These are phyloP conservation scores for Ocimum tenuiflorum DNA, from an alignment of 257 asterid genomes.

Conservation along the genomic window DNA sequence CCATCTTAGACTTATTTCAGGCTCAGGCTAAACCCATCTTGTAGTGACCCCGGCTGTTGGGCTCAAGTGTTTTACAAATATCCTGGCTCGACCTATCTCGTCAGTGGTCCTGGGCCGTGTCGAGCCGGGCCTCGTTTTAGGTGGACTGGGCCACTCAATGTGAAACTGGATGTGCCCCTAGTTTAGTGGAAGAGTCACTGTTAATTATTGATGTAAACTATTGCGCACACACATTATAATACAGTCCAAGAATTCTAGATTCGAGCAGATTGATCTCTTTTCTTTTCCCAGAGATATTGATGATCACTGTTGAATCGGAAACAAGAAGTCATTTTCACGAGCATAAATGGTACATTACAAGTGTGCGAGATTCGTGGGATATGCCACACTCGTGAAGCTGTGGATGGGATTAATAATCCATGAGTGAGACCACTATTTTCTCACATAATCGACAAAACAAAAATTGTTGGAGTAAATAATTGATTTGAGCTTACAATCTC, in stretches of 20 bases:
- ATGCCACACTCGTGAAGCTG: constrained; percentile 11
- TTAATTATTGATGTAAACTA: neutral
- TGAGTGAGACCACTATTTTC: neutral
- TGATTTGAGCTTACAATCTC: no score
- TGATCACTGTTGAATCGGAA: neutral
- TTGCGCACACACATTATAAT: neutral
- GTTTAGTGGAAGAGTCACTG: neutral
- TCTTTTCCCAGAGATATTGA: neutral
- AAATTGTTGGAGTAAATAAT: neutral
- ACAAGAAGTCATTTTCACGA: neutral
- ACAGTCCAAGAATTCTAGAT: neutral
- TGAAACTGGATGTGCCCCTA: neutral
- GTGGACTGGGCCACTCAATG: no score
- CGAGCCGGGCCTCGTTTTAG: no score
- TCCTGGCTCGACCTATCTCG: no score
- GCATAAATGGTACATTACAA: neutral
- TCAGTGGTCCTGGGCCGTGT: no score
- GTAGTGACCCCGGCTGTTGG: no score
- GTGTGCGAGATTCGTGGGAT: constrained; percentile 24
- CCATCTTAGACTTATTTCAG: no score
- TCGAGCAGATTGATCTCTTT: neutral
- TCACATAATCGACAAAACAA: neutral
- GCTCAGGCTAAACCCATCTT: no score
- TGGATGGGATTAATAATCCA: constrained; percentile 2
- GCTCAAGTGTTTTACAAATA: no score